Conservation (phyloP, 305 asterid species). For the Solanum hybrid region DNA sequence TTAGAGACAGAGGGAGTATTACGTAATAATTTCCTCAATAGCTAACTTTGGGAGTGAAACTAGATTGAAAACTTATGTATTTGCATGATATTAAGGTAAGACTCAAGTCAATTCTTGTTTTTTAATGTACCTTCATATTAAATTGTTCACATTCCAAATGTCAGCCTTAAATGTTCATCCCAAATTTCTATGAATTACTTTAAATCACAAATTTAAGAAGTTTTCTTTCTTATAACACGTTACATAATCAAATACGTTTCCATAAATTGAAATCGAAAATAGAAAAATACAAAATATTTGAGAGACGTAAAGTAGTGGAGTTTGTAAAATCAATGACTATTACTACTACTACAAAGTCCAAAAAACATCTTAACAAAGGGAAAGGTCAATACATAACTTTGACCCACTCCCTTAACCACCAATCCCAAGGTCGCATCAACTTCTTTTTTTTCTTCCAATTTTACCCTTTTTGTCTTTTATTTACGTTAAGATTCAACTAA, state of each 20-base stretch:
- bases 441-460: background rate
- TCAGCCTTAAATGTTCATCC: background rate
- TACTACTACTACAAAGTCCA: background rate
- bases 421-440: slow-evolving; percentile 13
- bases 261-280: background rate
- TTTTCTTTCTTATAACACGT: background rate
- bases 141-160: too few relatives aligned
- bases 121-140: background rate
- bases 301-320: background rate
- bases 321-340: background rate
- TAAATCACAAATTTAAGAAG: background rate
- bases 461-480: background rate
- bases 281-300: background rate
- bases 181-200: background rate
- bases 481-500: background rate
- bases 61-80: background rate
- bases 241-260: background rate
- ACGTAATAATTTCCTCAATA: background rate
- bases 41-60: background rate
- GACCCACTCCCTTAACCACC: slow-evolving; percentile 5
- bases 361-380: background rate
- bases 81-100: background rate
- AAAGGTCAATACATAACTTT: slow-evolving; percentile 11
- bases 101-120: background rate
- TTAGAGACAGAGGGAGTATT: too few relatives aligned